Conservation (phyloP, 352 stramenopile species). For the Phytophthora sp. region DNA sequence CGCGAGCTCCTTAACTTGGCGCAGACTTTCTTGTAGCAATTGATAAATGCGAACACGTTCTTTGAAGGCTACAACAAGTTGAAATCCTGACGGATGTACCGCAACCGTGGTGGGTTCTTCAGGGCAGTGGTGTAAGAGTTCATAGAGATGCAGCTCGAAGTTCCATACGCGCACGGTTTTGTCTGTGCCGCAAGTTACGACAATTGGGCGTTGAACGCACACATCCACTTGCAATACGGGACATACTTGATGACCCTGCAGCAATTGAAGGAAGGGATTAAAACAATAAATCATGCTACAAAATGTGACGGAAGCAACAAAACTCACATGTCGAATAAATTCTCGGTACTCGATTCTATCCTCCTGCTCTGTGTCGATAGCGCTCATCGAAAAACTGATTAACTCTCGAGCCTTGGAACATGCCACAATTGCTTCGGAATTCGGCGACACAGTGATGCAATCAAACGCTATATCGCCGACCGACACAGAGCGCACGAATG, state of each 20-base stretch:
- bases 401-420: conserved; percentile 77
- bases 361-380: conserved; percentile 81
- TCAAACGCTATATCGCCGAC: conserved; percentile 81
- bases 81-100: conserved; percentile 75
- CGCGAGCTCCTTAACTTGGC: conserved; percentile 64
- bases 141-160: conserved; percentile 67
- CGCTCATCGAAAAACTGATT: conserved; percentile 69
- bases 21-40: conserved; percentile 69
- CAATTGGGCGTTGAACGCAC: conserved; percentile 82
- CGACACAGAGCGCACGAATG: conserved; percentile 71
- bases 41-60: conserved; percentile 80
- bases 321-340: conserved; percentile 59
- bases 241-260: conserved; percentile 66
- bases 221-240: conserved; percentile 77
- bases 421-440: conserved; percentile 61
- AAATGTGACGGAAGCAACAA: too few species aligned
- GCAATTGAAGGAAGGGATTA: too few species aligned
- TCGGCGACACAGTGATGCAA: conserved; percentile 72
- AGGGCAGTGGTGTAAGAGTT: conserved; percentile 62
- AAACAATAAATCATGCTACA: too few species aligned
- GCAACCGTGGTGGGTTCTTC: conserved; percentile 71
- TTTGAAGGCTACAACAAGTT: conserved; percentile 79
- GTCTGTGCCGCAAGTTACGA: conserved; percentile 85
- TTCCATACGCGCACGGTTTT: conserved; percentile 91
- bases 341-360: conserved; percentile 70